Base-by-base conservation (phyloP, 345 rosid species). In the Murraya paniculata region DNA sequence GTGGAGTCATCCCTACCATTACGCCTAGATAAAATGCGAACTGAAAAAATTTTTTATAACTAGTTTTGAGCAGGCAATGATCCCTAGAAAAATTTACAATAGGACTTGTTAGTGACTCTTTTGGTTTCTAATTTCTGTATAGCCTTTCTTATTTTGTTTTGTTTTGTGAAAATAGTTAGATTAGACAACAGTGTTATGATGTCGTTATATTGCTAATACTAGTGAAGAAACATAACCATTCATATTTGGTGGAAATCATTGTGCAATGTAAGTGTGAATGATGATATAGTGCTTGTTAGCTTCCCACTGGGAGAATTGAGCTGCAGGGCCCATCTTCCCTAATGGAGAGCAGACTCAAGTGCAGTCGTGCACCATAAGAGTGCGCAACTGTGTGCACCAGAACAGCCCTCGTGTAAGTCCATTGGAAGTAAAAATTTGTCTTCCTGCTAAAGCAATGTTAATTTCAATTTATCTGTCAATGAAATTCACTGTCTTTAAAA, bases 1-100 rank as follows among this genome's bases (percentile, higher is more conserved):
- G 99, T 68, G 99, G 92, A 73, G 79, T 85, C 28, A 64, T 83
- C 79, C 97, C 99, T 6, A 85, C 92, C 39, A 84, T 95, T 72
- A 27, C 74, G 61, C 99, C 99, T 16, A 88, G 98, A 86, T 95
- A 72, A 38, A 27, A 10, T 22, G 14, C 7, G 50, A 18, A 68
- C 33, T 64, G 53, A 62, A 75, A 33, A 27, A 4, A 22, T 9
- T 31, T 10, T 59, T 64, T 50, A 31, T 61, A 27, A 8, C 19
- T 31, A 36, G 22, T 33, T 60, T 38, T 73, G 60, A 25, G 67
- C 38, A n/a, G 57, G 19, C n/a, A 39, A 25, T 65, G 41, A 65
- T 72, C 41, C 41, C 27, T n/a, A 53, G 50, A 62, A 64, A 22
- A 48, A 13, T 10, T 64, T n/a, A 41, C 6, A 24, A 4, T 73